phyloP scores from a whole-genome alignment of 2,329 filamentous ascomycete genomes.

The Aspergillus latus region DNA sequence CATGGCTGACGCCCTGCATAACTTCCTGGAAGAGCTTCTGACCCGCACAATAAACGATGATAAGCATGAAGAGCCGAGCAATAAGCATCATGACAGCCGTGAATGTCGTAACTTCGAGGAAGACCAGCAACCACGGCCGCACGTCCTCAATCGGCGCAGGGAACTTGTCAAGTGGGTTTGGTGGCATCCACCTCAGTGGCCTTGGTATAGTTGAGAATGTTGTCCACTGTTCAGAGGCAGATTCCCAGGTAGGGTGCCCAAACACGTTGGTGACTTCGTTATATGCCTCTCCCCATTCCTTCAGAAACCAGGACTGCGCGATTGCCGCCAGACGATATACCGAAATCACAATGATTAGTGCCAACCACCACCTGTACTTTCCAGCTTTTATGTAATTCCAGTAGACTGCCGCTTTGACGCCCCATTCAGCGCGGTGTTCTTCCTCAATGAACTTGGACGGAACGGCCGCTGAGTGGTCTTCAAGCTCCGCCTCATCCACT shows the following conservation, averaged over 20 bases:
- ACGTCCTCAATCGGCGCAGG: conserved; percentile 69
- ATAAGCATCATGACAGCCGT: conserved; percentile 61
- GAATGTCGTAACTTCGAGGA: conserved; percentile 63
- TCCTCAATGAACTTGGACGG: conserved; percentile 79
- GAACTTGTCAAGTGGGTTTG: conserved; percentile 47
- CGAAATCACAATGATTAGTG: conserved; percentile 63
- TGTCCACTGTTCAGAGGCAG: conserved; percentile 1
- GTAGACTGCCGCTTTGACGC: conserved; percentile 74
- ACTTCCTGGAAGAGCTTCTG: conserved; percentile 72
- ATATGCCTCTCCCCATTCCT: conserved; percentile 82
- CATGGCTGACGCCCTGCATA: conserved; percentile 70
- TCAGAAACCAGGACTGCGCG: conserved; percentile 75
- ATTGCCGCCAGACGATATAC: conserved; percentile 65
- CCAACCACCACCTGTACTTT: conserved; percentile 69
- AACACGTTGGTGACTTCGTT: conserved; percentile 27
- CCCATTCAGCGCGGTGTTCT: conserved; percentile 70
- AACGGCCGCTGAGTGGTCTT: conserved; percentile 52
- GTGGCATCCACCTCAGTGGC: conserved; percentile 20
- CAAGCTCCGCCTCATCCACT: conserved; percentile 35
- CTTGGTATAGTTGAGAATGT: conserved; percentile 11
- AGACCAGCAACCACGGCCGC: conserved; percentile 70
- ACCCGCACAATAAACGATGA: conserved; percentile 78
- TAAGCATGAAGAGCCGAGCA: conserved; percentile 66
- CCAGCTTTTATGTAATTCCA: conserved; percentile 84
- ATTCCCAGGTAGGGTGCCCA: conserved; percentile 18